These are phyloP conservation scores for Rhinocladiella mackenziei DNA, from an alignment of 2,329 filamentous ascomycete species.

Conservation along the genomic window DNA sequence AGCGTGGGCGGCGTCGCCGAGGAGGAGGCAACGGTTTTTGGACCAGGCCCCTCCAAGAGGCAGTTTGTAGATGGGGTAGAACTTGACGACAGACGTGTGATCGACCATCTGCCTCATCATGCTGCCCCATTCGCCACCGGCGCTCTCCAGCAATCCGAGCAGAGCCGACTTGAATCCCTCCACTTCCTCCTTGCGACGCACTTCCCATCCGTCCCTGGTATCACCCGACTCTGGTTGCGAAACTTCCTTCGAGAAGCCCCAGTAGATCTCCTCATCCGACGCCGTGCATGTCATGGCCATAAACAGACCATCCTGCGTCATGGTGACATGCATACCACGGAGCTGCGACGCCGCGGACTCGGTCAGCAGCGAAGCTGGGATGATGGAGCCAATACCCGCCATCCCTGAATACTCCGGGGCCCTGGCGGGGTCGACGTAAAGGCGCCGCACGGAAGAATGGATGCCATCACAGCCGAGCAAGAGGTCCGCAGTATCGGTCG, in stretches of 20 bases:
- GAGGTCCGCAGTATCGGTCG: slow-evolving; percentile 31
- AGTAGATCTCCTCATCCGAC: slow-evolving; percentile 31
- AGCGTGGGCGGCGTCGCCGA: slow-evolving; percentile 21
- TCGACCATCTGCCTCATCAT: slow-evolving; percentile 22
- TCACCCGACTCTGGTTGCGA: slow-evolving; percentile 30
- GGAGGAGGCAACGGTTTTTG: slow-evolving; percentile 8
- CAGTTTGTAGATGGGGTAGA: slow-evolving; percentile 39
- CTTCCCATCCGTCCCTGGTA: slow-evolving; percentile 35
- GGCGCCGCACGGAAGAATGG: slow-evolving; percentile 36
- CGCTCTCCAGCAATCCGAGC: slow-evolving; percentile 26
- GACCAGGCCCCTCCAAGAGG: slow-evolving; percentile 36
- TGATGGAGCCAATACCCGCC: background rate
- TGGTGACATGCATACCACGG: slow-evolving; percentile 15
- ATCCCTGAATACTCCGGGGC: slow-evolving; percentile 34
- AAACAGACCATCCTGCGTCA: slow-evolving; percentile 34
- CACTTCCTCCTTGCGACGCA: slow-evolving; percentile 18
- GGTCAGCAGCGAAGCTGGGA: slow-evolving; percentile 21
- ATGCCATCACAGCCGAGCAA: slow-evolving; percentile 42
- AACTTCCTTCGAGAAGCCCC: slow-evolving; percentile 35
- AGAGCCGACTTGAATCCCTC: slow-evolving; percentile 33
- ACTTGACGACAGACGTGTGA: slow-evolving; percentile 30
- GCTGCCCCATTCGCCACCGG: slow-evolving; percentile 32
- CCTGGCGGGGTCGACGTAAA: slow-evolving; percentile 32
- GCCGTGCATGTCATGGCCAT: slow-evolving; percentile 30
- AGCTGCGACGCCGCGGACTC: slow-evolving; percentile 30